phyloP scores from a whole-genome alignment of 2,329 filamentous ascomycete genomes.

The Aureobasidium sp. region DNA sequence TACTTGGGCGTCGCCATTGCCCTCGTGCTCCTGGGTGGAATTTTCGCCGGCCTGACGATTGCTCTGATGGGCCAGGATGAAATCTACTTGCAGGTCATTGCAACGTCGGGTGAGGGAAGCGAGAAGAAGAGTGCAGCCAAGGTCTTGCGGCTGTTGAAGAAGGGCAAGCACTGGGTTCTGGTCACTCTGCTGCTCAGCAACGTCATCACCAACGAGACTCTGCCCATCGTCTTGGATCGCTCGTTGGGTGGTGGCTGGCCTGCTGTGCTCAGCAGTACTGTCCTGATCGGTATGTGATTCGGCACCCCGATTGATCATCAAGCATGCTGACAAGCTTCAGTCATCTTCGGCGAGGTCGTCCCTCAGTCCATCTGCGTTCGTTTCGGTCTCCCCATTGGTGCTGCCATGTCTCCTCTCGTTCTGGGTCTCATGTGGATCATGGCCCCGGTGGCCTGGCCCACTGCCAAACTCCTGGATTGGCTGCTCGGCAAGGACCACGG shows the following conservation, averaged over 20 bases:
- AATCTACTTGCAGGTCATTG: slow-evolving; percentile 93
- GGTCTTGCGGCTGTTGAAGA: slow-evolving; percentile 72
- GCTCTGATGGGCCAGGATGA: slow-evolving; percentile 81
- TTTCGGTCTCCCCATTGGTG: slow-evolving; percentile 89
- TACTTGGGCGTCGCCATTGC: slow-evolving; percentile 72
- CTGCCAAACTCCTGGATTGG: slow-evolving; percentile 89
- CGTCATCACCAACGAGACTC: slow-evolving; percentile 94
- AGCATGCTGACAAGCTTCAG: slow-evolving; percentile 42
- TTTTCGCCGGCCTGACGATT: slow-evolving; percentile 90
- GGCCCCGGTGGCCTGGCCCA: slow-evolving; percentile 85
- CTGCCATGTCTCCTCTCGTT: slow-evolving; percentile 85
- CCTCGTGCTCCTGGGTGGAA: slow-evolving; percentile 80
- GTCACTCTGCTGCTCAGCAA: slow-evolving; percentile 91
- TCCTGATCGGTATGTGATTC: slow-evolving; percentile 69
- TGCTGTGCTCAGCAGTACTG: slow-evolving; percentile 85
- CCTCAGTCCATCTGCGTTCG: slow-evolving; percentile 95
- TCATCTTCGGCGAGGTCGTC: slow-evolving; percentile 95
- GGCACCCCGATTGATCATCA: slow-evolving; percentile 1
- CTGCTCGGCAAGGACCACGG: slow-evolving; percentile 92
- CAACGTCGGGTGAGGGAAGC: slow-evolving; percentile 73
- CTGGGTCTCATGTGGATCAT: slow-evolving; percentile 86
- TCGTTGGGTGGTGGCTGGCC: slow-evolving; percentile 92
- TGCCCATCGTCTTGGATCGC: slow-evolving; percentile 89
- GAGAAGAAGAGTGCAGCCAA: slow-evolving; percentile 79
- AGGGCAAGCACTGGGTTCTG: slow-evolving; percentile 95